Evolutionary conservation across 2,329 filamentous ascomycete species (phyloP).

Genomic region (Colletotrichum camelliae): DNA sequence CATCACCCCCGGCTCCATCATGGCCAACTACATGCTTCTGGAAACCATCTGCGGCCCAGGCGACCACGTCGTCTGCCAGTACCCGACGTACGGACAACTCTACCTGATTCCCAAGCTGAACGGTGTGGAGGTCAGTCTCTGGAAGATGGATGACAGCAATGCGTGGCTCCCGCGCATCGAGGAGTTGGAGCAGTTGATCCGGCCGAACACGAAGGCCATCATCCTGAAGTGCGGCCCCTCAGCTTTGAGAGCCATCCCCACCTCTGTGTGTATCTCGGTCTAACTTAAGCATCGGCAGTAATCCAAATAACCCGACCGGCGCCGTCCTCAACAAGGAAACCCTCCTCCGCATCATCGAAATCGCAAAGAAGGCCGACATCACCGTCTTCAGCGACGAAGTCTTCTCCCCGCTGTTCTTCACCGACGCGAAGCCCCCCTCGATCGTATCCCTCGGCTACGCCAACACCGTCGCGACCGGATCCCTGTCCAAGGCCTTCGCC

Average conservation of each 20-base stretch:
- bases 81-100: neutral
- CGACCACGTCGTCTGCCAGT: neutral
- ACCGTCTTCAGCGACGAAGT: neutral
- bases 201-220: neutral
- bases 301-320: neutral
- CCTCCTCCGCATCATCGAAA: neutral
- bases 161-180: neutral
- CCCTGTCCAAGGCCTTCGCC: neutral
- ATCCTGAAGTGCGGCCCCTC: neutral
- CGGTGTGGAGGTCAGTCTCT: neutral
- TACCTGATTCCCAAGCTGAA: neutral
- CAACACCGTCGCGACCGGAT: neutral
- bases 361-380: neutral
- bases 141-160: neutral
- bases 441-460: neutral
- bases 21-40: neutral
- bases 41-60: neutral
- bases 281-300: neutral
- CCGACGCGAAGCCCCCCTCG: neutral
- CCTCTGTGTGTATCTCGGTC: neutral
- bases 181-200: neutral
- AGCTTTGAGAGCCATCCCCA: neutral
- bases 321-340: neutral
- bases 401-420: neutral
- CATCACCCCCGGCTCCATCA: neutral